These are phyloP conservation scores for Withania somnifera DNA, from an alignment of 305 asterid species.

Conservation along the genomic window DNA sequence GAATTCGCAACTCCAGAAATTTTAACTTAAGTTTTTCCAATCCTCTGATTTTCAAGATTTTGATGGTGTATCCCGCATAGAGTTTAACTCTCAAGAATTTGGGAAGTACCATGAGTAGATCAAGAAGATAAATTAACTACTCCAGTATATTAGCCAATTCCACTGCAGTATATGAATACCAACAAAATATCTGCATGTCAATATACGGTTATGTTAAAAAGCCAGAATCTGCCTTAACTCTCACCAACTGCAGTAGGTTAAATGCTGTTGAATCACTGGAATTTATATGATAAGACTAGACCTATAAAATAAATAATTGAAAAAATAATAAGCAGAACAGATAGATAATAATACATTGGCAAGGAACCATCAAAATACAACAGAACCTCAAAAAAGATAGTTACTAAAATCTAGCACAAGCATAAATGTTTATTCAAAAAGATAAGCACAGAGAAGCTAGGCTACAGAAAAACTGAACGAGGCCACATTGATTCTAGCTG, in stretches of 20 bases:
- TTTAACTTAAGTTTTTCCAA: background rate
- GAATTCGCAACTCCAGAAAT: background rate
- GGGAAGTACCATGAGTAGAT: slow-evolving; percentile 1
- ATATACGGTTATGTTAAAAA: background rate
- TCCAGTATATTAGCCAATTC: slow-evolving; percentile 2
- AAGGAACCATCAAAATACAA: background rate
- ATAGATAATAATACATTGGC: background rate
- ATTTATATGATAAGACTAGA: background rate
- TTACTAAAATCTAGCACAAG: background rate
- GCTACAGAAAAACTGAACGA: background rate
- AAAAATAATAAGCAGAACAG: background rate
- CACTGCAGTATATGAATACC: slow-evolving; percentile 1
- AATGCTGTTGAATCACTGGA: background rate
- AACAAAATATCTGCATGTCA: background rate
- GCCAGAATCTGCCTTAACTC: background rate
- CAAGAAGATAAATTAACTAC: slow-evolving; percentile 3
- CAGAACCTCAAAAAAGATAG: background rate
- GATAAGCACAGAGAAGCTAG: background rate
- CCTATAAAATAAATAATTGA: background rate
- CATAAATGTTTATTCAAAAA: background rate
- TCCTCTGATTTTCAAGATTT: background rate
- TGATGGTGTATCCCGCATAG: background rate
- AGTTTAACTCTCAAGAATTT: background rate
- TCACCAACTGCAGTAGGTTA: background rate
- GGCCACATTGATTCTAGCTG: background rate